These are phyloP conservation scores for Lasiodiplodia gonubiensis DNA, from an alignment of 2,329 filamentous ascomycete genomes.

Conservation along the genomic window DNA sequence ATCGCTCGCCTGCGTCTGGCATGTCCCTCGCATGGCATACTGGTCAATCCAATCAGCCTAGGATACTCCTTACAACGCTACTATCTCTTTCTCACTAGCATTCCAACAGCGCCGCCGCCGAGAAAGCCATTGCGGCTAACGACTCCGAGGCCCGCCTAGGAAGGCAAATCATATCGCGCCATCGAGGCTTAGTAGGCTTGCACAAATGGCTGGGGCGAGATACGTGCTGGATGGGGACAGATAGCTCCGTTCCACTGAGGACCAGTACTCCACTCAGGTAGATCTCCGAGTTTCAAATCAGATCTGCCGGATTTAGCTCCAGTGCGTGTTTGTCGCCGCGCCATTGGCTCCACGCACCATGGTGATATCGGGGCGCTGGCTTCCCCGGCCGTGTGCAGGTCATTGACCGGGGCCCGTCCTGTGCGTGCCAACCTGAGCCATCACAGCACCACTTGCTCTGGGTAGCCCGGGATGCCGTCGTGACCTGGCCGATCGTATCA, in stretches of 20 bases:
- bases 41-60: not conserved
- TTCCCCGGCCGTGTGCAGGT: slow-evolving; percentile 13
- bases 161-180: slow-evolving; percentile 11
- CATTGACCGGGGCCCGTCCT: slow-evolving; percentile 1
- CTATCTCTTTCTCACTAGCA: slow-evolving; percentile 8
- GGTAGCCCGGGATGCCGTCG: not conserved
- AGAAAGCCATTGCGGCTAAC: slow-evolving; percentile 11
- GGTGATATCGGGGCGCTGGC: slow-evolving; percentile 9
- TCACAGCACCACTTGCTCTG: slow-evolving; percentile 9
- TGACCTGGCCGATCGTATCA: not conserved
- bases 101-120: slow-evolving; percentile 13
- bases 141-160: not conserved
- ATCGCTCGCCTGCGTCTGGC: slow-evolving; percentile 10
- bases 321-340: not conserved
- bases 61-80: not conserved
- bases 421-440: not conserved
- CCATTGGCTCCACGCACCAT: slow-evolving; percentile 6
- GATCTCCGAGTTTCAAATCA: slow-evolving; percentile 11
- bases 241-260: slow-evolving; percentile 2
- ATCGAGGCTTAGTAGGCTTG: not conserved
- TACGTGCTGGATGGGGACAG: not conserved
- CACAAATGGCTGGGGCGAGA: not conserved
- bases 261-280: slow-evolving; percentile 1
- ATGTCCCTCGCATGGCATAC: slow-evolving; percentile 20
- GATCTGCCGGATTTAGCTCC: slow-evolving; percentile 11